Base-by-base conservation (phyloP, 768 basidiomycete species). In the Lactifluus pinguis region DNA sequence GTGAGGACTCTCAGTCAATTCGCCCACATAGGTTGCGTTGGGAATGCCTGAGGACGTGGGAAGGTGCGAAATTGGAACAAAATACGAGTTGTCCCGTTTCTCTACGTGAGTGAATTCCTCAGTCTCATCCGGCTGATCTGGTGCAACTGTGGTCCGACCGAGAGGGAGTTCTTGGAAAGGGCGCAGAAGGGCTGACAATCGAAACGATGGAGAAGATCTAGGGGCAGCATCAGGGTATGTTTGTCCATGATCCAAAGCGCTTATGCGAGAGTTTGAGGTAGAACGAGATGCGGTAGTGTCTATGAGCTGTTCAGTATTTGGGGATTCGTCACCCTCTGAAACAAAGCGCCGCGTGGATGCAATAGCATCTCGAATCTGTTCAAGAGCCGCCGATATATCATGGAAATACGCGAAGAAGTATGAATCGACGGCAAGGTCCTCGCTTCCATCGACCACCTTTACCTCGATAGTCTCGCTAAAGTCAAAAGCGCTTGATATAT, bases 381-480 rank as follows among this genome's bases (percentile, higher is more conserved):
- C 85, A 57, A 95, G 77, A 1, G 92, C 90, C 39, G 71, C 77
- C 7, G 86, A 78, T 41, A 92, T 79, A 72, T 95, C 83, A 65
- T 85, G 85, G 72, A 98, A 97, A 72, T 97, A 98, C 14, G 95
- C 92, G 69, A 95, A 95, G 73, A 95, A 97, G 69, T 92, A 93
- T 2, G 90, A 92, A 70, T 92, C 90, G 38, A 89, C 72, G 1
- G 86, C 83, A 68, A 85, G 87, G 63, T 85, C 83, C 61, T 89
- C 90, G 51, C 76, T 82, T 65, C 86, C 87, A 73, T 95, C 91
- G 55, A 90, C 77, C 13, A 94, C 92, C 73, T 93, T 93, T 65
- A 98, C 81, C 75, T 98, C 94, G 61, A 99, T 87, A 0, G 94
- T 95, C 71, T 97, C 94, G 64, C 92, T 94, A 69, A 98, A 98